These are phyloP conservation scores for Beauveria sp. DNA, from an alignment of 2,329 filamentous ascomycete genomes.

Conservation along the genomic window DNA sequence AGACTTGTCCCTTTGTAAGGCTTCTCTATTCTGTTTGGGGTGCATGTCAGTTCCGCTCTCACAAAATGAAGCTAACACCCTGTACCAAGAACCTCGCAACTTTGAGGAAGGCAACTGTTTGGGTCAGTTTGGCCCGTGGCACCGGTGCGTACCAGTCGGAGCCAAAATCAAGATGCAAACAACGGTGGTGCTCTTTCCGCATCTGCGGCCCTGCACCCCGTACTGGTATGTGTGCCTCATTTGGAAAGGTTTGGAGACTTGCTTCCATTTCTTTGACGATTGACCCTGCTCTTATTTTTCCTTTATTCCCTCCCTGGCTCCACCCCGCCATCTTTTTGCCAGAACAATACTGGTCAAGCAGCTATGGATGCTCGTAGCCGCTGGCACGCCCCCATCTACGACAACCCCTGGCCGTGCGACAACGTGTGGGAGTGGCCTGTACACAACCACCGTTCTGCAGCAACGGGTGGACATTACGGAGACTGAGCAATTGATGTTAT, in stretches of 20 bases:
- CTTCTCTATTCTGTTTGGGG: background rate
- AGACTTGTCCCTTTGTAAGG: background rate
- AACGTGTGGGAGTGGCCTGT: background rate
- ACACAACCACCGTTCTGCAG: background rate
- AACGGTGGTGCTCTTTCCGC: background rate
- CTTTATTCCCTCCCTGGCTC: background rate
- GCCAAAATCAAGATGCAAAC: background rate
- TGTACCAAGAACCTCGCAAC: background rate
- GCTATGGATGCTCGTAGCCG: background rate
- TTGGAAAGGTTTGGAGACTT: background rate
- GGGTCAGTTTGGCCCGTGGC: background rate
- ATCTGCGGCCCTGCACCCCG: background rate
- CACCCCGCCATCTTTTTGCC: background rate
- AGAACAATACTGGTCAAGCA: background rate
- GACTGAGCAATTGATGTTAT: background rate
- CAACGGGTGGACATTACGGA: background rate
- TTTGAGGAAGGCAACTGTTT: background rate
- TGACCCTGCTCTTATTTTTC: background rate
- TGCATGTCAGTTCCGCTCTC: background rate
- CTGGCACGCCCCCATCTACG: conserved; percentile 1
- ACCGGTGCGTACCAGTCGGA: background rate
- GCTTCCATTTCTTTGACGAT: background rate
- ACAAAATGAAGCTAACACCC: background rate
- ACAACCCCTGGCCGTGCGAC: background rate
- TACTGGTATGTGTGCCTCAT: background rate